These are phyloP conservation scores for Nakazawaea ishiwadae DNA, from an alignment of 805 yeast genomes.

Conservation along the genomic window DNA sequence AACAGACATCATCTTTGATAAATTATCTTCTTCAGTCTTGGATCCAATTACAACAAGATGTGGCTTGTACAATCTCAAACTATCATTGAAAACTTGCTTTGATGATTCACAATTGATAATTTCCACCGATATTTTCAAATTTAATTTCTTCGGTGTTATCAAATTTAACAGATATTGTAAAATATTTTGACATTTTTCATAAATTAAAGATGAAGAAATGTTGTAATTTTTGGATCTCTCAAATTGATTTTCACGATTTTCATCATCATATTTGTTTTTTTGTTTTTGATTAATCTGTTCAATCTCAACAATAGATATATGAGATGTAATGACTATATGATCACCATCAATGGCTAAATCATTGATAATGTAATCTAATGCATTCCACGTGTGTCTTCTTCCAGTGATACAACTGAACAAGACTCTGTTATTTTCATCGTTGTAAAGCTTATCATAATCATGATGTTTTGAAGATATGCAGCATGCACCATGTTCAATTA, in stretches of 20 bases:
- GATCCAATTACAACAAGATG: constrained; percentile 42
- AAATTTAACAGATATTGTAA: constrained; percentile 17
- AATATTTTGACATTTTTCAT: constrained; percentile 24
- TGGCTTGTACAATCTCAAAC: constrained; percentile 56
- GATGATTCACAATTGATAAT: constrained; percentile 44
- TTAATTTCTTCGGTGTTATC: constrained; percentile 16
- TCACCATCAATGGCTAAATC: constrained; percentile 58
- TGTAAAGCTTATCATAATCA: constrained; percentile 17
- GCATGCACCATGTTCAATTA: constrained; percentile 25
- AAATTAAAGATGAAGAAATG: constrained; percentile 19
- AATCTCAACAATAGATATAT: constrained; percentile 22
- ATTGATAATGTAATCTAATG: constrained; percentile 59
- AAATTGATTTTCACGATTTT: constrained; percentile 19
- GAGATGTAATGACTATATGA: constrained; percentile 51
- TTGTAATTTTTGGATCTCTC: constrained; percentile 13
- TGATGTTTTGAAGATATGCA: constrained; percentile 41
- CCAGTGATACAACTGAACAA: constrained; percentile 59
- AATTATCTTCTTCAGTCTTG: constrained; percentile 23
- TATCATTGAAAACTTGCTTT: constrained; percentile 46
- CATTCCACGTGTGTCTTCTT: constrained; percentile 67
- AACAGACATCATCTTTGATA: constrained; percentile 5
- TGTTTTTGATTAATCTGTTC: constrained; percentile 3
- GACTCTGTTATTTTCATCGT: constrained; percentile 26
- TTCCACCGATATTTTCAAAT: constrained; percentile 48
- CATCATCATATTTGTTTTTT: constrained; percentile 14